Percentiles rank a stretch among this genome's conserved stretches.
These are phyloP conservation scores for Flueggea neowawraea DNA, from an alignment of 441 rosid species.

Conservation along the genomic window DNA sequence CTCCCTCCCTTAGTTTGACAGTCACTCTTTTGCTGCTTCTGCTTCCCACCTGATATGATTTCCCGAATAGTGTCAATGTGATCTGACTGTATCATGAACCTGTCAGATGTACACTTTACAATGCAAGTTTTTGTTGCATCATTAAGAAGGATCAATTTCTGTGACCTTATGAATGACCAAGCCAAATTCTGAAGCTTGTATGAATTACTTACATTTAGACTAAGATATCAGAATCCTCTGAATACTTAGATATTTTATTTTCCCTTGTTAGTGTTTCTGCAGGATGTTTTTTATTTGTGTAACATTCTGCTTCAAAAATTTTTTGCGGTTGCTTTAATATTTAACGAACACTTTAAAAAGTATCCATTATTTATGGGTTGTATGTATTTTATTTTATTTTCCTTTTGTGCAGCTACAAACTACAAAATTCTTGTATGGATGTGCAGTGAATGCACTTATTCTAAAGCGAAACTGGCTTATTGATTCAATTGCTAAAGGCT, in stretches of 20 bases:
- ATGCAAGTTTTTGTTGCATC: no score
- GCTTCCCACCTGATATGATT: no score
- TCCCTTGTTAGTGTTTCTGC: no score
- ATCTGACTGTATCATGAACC: no score
- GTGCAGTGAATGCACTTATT: conserved; percentile 50
- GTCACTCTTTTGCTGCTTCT: no score
- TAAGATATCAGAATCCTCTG: no score
- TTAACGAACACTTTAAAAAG: neutral
- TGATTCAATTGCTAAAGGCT: conserved; percentile 55
- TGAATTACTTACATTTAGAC: no score
- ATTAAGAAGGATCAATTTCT: neutral
- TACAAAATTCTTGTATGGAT: conserved; percentile 58
- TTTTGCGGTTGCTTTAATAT: neutral
- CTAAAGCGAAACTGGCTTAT: conserved; percentile 49
- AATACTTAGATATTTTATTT: neutral
- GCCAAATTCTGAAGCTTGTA: neutral
- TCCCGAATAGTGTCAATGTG: no score
- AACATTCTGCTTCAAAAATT: neutral
- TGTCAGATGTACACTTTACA: no score
- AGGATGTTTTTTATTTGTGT: neutral
- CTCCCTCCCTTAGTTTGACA: no score
- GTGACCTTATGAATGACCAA: neutral
- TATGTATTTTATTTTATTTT: neutral
- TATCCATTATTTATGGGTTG: neutral
- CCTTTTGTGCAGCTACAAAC: conserved; percentile 44